Percentiles rank a stretch among this genome's conserved stretches.
Evolutionary conservation across 345 rosid genomes (phyloP).

Genomic region (Moringa oleifera): DNA sequence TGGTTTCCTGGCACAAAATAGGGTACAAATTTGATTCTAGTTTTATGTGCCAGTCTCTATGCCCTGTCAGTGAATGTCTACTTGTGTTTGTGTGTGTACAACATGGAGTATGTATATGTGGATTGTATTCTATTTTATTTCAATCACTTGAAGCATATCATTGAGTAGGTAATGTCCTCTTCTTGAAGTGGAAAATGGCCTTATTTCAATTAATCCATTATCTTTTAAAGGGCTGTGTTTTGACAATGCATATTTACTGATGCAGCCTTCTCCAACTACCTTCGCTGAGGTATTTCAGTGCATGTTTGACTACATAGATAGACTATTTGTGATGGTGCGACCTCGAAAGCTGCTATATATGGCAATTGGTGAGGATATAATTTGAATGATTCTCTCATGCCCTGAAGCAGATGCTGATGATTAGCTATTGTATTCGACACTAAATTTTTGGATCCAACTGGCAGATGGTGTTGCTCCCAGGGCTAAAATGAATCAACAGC

Average conservation of each 20-base stretch:
- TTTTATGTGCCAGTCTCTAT: neutral
- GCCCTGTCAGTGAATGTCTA: too few relatives aligned
- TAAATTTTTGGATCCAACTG: conserved; percentile 12
- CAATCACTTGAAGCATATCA: neutral
- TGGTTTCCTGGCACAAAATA: neutral
- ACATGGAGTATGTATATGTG: neutral
- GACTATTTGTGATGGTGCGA: conserved; percentile 88
- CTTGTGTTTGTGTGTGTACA: neutral
- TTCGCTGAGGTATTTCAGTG: conserved; percentile 77
- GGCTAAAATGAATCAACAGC: conserved; percentile 97
- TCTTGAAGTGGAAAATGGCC: neutral
- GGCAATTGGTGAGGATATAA: conserved; percentile 69
- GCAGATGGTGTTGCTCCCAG: conserved; percentile 98
- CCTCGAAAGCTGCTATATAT: conserved; percentile 80
- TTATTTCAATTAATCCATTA: too few relatives aligned
- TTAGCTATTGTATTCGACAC: neutral
- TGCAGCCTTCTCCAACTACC: conserved; percentile 73
- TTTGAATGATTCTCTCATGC: neutral
- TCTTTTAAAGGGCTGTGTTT: neutral
- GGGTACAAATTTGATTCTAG: neutral
- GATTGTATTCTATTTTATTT: neutral
- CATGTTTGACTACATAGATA: conserved; percentile 86
- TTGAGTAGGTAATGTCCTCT: neutral
- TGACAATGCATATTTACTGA: conserved; percentile 4
- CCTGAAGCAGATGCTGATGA: neutral